Base-by-base conservation (phyloP, 2,329 filamentous ascomycete genomes). In the Ascochyta fabae region DNA sequence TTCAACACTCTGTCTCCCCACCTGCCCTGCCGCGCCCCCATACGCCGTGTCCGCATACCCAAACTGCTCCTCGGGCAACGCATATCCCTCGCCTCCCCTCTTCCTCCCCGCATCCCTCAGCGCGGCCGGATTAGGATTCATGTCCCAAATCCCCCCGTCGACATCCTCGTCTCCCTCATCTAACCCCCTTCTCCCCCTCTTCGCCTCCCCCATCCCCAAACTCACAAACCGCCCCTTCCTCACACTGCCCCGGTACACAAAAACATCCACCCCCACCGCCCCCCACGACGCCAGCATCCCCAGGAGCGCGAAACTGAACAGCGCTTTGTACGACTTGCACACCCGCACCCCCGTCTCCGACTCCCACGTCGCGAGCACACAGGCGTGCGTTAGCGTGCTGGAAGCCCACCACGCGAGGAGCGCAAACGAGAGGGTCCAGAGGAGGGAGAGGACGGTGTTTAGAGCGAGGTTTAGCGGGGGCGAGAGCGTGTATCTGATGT, bases 261-360 rank as follows among this genome's bases (percentile, higher is more conserved):
- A 72, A 31, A 83, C 64, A 66, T 87, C 84, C 39, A 87, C 74
- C 8, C 72, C 65, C 34, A 84, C 66, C 7, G 81, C 77, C 10
- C 72, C 65, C 36, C 84, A 66, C 6, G 81, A 77, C 12, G 78
- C 71, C 49, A 83, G 67, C 31, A 82, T 80, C 19, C 81, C 83
- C 27, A 82, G 58, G 26, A 84, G 64, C 4, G 79, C 77, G 67
- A 87, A 87, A 29, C 80, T 74, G 71, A 85, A 86, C n/a, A 86
- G 73, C 10, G 82, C 79, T 71, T 87, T 87, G 78, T 86, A 87
- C 53, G 79, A 75, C 48, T 81, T 73, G 66, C 84, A 87, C 42
- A 87, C 78, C 69, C 79, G 79, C 50, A 86, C 79, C 3, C 84
- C 85, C 3, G 79, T 77, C 1, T 79, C 76, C 31, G 79, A 80